Base-by-base conservation (phyloP, 768 basidiomycete genomes). In the Mycena venus region DNA sequence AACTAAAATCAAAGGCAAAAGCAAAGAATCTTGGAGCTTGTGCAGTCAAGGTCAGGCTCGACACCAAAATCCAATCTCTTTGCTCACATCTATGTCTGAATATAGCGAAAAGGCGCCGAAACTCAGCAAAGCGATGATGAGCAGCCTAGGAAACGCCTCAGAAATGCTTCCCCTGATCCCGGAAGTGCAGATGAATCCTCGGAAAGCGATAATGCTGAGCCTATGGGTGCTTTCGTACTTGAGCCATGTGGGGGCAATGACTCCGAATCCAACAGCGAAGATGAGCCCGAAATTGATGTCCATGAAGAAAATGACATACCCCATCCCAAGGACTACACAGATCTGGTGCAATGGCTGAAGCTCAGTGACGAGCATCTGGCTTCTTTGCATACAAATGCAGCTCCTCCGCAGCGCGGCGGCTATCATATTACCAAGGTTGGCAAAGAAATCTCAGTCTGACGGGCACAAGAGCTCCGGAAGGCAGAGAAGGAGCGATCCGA, bases 251-350 rank as follows among this genome's bases (percentile, higher is more conserved):
- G 55, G 7, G 29, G 19, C 55, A 31, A 31, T 23, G 60, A 42
- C 40, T 44, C 60, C 2, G 60, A 44, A 6, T 62, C 40, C 23
- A 7, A 19, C 15, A 23, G 6, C 7, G 40, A 62, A 4, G 23
- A 40, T 8, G 40, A 62, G 4, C 27, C 38, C 27, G 40, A 62
- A 2, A 44, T 62, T 9, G 60, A 62, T 17, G 27, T 62, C 19
- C 60, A 27, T 19, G 60, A 62, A 44, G 60, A 62, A 21, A 17
- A 62, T 31, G 60, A 62, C 19, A 62, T 62, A 27, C 60, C 60
- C 14, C 60, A 62, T 31, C 60, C 60, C 1, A 62, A 19, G 8
- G 27, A 27, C 19, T 15, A 42, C 2, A 10, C 40, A 6, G 40
- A 44, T 31, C 27, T 62, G 17, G 21, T 59, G 9, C 56, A 23